These are phyloP conservation scores for Paspalum notatum DNA, from an alignment of 176 grass and related monocot species.

Conservation along the genomic window DNA sequence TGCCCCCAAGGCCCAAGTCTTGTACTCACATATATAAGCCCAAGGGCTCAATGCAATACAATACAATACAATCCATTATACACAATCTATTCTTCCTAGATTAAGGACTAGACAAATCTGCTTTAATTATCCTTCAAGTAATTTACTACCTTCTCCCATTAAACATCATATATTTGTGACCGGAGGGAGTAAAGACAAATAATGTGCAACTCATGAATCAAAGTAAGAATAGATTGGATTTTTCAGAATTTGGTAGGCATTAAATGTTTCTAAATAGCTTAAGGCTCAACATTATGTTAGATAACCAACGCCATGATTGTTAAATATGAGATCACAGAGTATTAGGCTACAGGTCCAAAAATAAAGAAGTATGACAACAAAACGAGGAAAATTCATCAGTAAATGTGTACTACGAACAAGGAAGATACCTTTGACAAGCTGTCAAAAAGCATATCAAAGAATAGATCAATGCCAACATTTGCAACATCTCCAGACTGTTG, in stretches of 20 bases:
- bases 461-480: slow-evolving; percentile 94
- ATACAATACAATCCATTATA: too few species aligned
- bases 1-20: too few species aligned
- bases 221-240: background rate
- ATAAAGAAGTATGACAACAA: slow-evolving; percentile 9
- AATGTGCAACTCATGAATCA: background rate
- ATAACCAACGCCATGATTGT: background rate
- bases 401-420: background rate
- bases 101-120: background rate
- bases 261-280: slow-evolving; percentile 16
- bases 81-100: too few species aligned
- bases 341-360: background rate
- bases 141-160: too few species aligned
- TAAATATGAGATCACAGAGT: slow-evolving; percentile 1
- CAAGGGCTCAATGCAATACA: too few species aligned
- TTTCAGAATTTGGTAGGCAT: background rate
- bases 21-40: too few species aligned
- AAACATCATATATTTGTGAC: too few species aligned
- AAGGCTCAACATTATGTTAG: slow-evolving; percentile 23
- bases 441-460: slow-evolving; percentile 99
- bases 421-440: slow-evolving; percentile 83
- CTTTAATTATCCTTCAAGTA: background rate
- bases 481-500: slow-evolving; percentile 98
- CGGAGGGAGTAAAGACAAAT: too few species aligned
- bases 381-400: slow-evolving; percentile 1